These are phyloP conservation scores for Sporothrix pseudoabietina DNA, from an alignment of 2,329 filamentous ascomycete species.

Conservation along the genomic window DNA sequence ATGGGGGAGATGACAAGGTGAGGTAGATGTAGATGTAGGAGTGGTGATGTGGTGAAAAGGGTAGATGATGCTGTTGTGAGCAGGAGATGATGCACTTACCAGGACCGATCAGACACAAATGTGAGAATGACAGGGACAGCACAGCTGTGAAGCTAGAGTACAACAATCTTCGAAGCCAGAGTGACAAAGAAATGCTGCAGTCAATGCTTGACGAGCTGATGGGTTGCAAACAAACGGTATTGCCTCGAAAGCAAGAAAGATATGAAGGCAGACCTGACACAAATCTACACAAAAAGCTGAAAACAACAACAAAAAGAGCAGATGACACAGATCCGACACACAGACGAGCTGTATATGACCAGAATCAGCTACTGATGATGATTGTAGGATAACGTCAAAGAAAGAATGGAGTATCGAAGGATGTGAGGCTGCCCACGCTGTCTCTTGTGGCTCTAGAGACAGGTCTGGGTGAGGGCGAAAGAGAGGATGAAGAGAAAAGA, in stretches of 20 bases:
- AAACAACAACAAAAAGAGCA: background rate
- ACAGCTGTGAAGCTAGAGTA: background rate
- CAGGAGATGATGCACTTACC: background rate
- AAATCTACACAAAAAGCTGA: background rate
- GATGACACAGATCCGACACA: background rate
- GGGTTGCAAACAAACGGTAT: background rate
- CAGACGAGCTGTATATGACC: background rate
- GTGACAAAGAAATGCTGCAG: background rate
- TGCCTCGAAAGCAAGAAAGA: background rate
- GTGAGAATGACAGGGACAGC: background rate
- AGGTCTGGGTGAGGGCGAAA: too few species aligned
- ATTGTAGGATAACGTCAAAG: background rate
- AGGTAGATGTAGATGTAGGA: background rate
- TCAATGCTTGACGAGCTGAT: background rate
- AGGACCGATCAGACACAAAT: background rate
- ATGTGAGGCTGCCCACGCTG: background rate
- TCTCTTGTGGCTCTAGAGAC: background rate
- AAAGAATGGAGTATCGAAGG: background rate
- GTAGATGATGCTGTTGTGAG: background rate
- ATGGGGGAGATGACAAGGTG: background rate
- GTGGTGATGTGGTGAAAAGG: slow-evolving; percentile 2
- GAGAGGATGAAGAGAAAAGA: background rate
- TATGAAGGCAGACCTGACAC: background rate
- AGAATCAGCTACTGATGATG: background rate
- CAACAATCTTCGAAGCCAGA: background rate